Evolutionary conservation across 306 rosid genomes (phyloP).

Genomic region (Begonia masoniana): DNA sequence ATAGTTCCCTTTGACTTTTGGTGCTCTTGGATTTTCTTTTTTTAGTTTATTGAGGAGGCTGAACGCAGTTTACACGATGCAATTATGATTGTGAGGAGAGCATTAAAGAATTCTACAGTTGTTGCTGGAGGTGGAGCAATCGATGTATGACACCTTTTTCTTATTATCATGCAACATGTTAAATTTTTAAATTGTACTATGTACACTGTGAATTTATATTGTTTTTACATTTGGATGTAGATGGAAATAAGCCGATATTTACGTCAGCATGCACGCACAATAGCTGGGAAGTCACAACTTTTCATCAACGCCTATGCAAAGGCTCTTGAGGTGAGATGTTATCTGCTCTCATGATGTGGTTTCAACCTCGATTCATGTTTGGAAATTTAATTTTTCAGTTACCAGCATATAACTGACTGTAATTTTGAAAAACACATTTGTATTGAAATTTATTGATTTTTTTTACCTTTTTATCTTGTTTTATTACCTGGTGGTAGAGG

Average conservation of each 20-base stretch:
- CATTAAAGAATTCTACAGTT: slow-evolving; percentile 89
- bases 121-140: slow-evolving; percentile 99
- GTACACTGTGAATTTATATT: neutral
- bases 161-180: neutral
- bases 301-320: slow-evolving; percentile 93
- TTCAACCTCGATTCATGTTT: too few relatives aligned
- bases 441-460: too few relatives aligned
- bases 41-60: slow-evolving; percentile 96
- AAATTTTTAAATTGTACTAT: too few relatives aligned
- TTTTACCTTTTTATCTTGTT: neutral
- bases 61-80: slow-evolving; percentile 99
- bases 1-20: neutral
- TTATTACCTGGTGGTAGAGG: neutral
- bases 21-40: slow-evolving; percentile 9
- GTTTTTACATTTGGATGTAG: slow-evolving; percentile 29
- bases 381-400: too few relatives aligned
- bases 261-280: slow-evolving; percentile 87
- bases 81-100: slow-evolving; percentile 97
- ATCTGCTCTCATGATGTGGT: neutral
- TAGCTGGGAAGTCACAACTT: slow-evolving; percentile 87
- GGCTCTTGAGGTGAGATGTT: slow-evolving; percentile 70
- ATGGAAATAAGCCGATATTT: slow-evolving; percentile 94
- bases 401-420: too few relatives aligned
- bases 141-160: slow-evolving; percentile 40
- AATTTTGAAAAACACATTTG: too few relatives aligned